Evolutionary conservation across 192 early-diverging fungal genomes (phyloP).

Genomic region (Thamnidium elegans): DNA sequence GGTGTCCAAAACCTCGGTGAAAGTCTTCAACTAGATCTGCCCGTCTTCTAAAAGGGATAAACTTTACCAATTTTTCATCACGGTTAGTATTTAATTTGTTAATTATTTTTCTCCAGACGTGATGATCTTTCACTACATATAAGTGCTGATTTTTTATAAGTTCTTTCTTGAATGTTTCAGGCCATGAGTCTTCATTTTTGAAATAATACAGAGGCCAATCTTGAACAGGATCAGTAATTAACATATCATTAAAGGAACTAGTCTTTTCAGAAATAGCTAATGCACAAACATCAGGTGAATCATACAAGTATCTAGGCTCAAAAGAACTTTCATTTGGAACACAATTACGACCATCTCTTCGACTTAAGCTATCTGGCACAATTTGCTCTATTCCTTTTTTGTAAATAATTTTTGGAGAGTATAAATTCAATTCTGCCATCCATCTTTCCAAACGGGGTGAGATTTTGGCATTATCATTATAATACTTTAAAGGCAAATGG

Average conservation of each 20-base stretch:
- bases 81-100: not conserved
- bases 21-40: constrained; percentile 8
- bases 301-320: constrained; percentile 8
- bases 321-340: not conserved
- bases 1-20: constrained; percentile 7
- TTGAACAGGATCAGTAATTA: not conserved
- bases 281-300: too few relatives aligned
- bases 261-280: not conserved
- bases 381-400: constrained; percentile 1
- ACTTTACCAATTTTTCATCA: not conserved
- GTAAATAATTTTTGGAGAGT: constrained; percentile 9
- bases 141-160: not conserved
- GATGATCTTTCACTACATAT: not conserved
- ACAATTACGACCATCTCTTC: not conserved
- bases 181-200: not conserved
- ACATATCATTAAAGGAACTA: not conserved
- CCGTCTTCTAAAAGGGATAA: not conserved
- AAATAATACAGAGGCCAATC: constrained; percentile 14
- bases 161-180: not conserved
- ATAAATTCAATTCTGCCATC: constrained; percentile 10
- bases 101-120: not conserved
- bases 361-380: not conserved
- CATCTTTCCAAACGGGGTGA: constrained; percentile 4
- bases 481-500: constrained; percentile 13
- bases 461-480: not conserved